Percentiles rank a stretch among this genome's conserved stretches.
phyloP scores from a whole-genome alignment of 768 basidiomycete genomes.

The Rubroboletus pulcherrimus region DNA sequence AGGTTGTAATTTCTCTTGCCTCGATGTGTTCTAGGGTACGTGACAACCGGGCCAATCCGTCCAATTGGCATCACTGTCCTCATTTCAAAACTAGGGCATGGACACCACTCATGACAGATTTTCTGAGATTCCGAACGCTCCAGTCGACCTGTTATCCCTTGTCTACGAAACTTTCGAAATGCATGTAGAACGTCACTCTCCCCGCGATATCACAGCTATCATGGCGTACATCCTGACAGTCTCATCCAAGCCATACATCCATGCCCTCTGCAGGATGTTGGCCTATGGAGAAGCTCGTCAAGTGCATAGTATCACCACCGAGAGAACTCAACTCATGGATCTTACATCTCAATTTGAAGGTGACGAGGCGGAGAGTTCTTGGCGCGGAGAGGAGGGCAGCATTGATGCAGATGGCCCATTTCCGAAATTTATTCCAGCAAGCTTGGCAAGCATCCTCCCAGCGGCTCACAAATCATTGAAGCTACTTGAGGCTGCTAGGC shows the following conservation, averaged over 20 bases:
- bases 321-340: conserved; percentile 15
- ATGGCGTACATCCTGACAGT: conserved; percentile 67
- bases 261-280: conserved; percentile 53
- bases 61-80: not conserved
- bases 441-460: conserved; percentile 50
- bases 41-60: not conserved
- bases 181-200: conserved; percentile 54
- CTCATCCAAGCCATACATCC: conserved; percentile 61
- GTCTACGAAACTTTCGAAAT: conserved; percentile 55
- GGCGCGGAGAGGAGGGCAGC: conserved; percentile 38
- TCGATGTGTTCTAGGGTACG: conserved; percentile 59
- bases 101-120: conserved; percentile 38
- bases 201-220: conserved; percentile 44
- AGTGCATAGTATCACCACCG: conserved; percentile 21
- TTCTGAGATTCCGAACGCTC: conserved; percentile 38
- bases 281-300: conserved; percentile 41
- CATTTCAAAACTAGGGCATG: conserved; percentile 25
- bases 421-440: conserved; percentile 60
- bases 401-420: conserved; percentile 41
- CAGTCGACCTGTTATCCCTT: conserved; percentile 52
- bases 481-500: conserved; percentile 59
- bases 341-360: conserved; percentile 21
- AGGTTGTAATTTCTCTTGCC: conserved; percentile 49
- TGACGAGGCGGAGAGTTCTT: conserved; percentile 37
- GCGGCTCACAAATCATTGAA: conserved; percentile 67